Percentiles rank a stretch among this genome's conserved stretches.
Evolutionary conservation across 108 stramenopile species (phyloP).

Genomic region (Nannochloropsis salina): DNA sequence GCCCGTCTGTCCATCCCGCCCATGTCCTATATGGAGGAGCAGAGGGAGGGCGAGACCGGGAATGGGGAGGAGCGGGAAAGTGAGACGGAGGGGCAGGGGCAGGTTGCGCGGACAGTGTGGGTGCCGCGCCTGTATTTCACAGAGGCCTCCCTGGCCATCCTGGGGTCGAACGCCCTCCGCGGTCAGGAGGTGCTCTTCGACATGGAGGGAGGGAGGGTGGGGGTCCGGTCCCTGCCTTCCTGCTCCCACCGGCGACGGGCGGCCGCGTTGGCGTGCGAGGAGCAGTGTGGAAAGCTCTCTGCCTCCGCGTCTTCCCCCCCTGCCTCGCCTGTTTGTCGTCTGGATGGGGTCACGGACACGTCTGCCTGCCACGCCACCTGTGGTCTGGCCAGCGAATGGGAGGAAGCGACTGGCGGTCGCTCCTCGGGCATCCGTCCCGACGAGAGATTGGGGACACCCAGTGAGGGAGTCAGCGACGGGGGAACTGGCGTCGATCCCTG

Average conservation of each 20-base stretch:
- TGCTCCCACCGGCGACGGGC: not conserved
- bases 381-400: not conserved
- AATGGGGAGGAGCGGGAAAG: not conserved
- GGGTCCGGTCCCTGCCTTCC: not conserved
- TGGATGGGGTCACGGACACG: not conserved
- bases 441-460: too few relatives aligned
- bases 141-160: not conserved
- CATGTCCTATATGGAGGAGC: conserved; percentile 10
- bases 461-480: too few relatives aligned
- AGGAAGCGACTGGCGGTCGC: too few relatives aligned
- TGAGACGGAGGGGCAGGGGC: not conserved
- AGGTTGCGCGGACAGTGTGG: not conserved
- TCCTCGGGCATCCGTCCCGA: too few relatives aligned
- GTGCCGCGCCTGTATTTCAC: conserved; percentile 4
- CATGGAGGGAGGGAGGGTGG: conserved; percentile 2
- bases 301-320: not conserved
- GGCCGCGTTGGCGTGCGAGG: not conserved
- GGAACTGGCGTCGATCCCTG: too few relatives aligned
- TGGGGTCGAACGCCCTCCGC: not conserved
- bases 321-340: not conserved
- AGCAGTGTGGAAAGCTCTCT: not conserved
- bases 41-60: not conserved
- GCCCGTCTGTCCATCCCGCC: not conserved
- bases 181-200: not conserved
- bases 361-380: not conserved